Evolutionary conservation across 116 monocot species (phyloP).

Genomic region (Papilionanthe hybrid): DNA sequence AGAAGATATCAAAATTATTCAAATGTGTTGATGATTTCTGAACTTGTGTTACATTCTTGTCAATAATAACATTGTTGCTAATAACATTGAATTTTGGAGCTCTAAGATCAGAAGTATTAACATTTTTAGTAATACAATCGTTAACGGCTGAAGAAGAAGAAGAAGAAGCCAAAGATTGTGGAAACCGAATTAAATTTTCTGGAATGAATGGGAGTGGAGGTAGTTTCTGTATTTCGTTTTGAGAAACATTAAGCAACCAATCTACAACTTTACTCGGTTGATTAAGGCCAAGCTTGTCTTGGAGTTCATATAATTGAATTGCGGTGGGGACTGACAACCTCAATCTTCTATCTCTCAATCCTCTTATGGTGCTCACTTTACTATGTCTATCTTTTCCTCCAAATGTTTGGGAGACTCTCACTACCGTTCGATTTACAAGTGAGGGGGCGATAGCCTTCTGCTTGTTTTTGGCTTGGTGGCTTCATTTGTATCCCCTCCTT

Average conservation of each 20-base stretch:
- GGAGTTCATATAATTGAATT: constrained; percentile 72
- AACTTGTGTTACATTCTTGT: not conserved
- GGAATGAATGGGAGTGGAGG: constrained; percentile 26
- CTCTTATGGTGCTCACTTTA: constrained; percentile 64
- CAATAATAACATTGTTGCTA: not conserved
- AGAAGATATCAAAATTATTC: no score
- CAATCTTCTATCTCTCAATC: constrained; percentile 56
- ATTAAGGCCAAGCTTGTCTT: constrained; percentile 56
- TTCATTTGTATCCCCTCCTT: constrained; percentile 8
- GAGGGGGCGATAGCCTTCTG: constrained; percentile 24
- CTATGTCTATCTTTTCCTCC: constrained; percentile 74
- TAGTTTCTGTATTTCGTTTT: constrained; percentile 66
- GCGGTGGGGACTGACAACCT: constrained; percentile 67
- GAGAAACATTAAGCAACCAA: constrained; percentile 64
- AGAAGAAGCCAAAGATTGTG: not conserved
- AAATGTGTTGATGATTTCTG: no score
- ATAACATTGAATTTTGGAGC: not conserved
- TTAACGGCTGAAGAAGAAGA: not conserved
- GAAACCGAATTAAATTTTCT: not conserved
- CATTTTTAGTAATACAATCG: not conserved
- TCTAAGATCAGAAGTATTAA: not conserved
- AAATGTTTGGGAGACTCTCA: constrained; percentile 48
- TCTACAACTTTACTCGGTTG: constrained; percentile 83
- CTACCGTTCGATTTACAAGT: constrained; percentile 54
- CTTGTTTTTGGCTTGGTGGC: constrained; percentile 4